phyloP scores from a whole-genome alignment of 2,329 filamentous ascomycete genomes.

The Blumeria graminis region DNA sequence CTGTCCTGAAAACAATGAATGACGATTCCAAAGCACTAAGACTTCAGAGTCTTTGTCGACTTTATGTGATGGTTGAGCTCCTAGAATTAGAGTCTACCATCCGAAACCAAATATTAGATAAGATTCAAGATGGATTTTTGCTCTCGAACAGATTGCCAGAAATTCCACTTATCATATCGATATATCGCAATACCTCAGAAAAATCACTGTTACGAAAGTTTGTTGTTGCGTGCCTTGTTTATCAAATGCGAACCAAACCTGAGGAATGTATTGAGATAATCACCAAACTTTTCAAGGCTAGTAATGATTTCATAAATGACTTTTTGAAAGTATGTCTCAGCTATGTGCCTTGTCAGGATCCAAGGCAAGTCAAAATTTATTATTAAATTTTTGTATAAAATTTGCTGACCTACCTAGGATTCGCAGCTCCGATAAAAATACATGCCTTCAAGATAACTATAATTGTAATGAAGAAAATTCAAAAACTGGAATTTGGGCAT shows the following conservation, averaged over 20 bases:
- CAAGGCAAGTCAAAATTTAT: constrained; percentile 3
- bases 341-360: constrained; percentile 4
- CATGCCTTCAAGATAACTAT: not conserved
- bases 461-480: not conserved
- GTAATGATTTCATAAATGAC: constrained; percentile 5
- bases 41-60: constrained; percentile 5
- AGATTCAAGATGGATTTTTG: constrained; percentile 9
- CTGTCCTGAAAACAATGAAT: not conserved
- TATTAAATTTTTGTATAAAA: not conserved
- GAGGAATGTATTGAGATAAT: constrained; percentile 3
- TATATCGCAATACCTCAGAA: constrained; percentile 4
- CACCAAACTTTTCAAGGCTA: not conserved
- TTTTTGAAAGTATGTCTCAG: constrained; percentile 5
- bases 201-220: constrained; percentile 7
- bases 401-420: not conserved
- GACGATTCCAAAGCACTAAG: not conserved
- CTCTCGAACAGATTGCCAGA: constrained; percentile 5
- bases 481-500: not conserved
- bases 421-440: not conserved
- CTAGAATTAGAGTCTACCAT: constrained; percentile 2
- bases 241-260: not conserved
- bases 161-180: constrained; percentile 2
- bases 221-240: constrained; percentile 4
- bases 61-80: constrained; percentile 7
- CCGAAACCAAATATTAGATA: constrained; percentile 9